Base-by-base conservation (phyloP, 352 stramenopile species). In the Pythium insidiosum region DNA sequence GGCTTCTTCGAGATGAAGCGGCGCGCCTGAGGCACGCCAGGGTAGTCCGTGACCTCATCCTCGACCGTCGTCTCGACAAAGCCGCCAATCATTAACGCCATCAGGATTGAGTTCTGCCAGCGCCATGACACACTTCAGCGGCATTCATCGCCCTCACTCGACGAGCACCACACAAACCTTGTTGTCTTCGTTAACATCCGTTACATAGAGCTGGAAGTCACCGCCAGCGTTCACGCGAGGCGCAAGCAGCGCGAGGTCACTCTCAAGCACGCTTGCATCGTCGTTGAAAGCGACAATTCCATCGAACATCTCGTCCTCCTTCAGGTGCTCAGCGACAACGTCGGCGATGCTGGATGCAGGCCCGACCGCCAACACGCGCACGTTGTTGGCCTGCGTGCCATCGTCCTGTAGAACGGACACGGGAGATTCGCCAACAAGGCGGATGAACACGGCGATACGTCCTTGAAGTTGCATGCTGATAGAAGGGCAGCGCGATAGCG, bases 51-150 rank as follows among this genome's bases (percentile, higher is more conserved):
- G 4, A 61, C 68, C 23, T 63, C 47, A 2, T 45, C 34, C 6
- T 53, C 48, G 15, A 67, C 66, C 19, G 66, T 55, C 5, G 64
- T 50, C 5, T 88, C 78, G 40, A 89, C 69, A 40, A 89, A 81
- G 6, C 82, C 82, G 2, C 61, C 73, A 22, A 90, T 80, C 67
- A 92, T 83, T 26, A 90, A 47, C 34, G 79, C 72, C 79, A 91
- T 88, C 18, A 88, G 48, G 20, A 89, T 59, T 0, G 58, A 51
- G 52, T 66, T 84, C 67, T 84, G 16, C 22, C 21, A 20, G n/a
- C 36, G 22, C 23, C 31, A 47, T 13, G 30, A 40, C 19, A 31
- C 5, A n/a, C 45, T 5, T 56, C 40, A 34, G 11, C 46, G 21
- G 46, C 30, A 34, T 39, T 5, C 16, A 46, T 43, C 12, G 6